A percentile compares a stretch with the other conserved stretches of the same genome.
These are phyloP conservation scores for Corynespora cassiicola DNA, from an alignment of 2,329 filamentous ascomycete species.

Conservation along the genomic window DNA sequence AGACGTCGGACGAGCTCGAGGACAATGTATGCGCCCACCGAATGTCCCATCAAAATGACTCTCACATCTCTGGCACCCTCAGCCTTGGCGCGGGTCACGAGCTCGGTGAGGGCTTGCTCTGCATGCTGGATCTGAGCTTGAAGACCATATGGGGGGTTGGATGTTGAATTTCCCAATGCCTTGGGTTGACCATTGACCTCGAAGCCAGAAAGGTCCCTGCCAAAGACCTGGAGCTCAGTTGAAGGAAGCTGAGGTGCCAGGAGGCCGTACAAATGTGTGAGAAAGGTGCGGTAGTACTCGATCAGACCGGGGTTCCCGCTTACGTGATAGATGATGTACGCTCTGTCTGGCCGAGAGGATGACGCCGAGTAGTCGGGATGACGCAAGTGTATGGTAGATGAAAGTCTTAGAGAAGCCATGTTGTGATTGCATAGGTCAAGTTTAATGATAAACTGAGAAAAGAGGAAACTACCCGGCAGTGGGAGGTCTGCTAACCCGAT, in stretches of 20 bases:
- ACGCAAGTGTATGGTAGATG: background rate
- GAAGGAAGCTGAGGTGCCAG: slow-evolving; percentile 50
- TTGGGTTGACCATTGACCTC: slow-evolving; percentile 38
- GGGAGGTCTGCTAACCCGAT: no score
- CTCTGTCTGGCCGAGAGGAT: no score
- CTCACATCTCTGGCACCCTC: slow-evolving; percentile 33
- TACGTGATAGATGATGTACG: slow-evolving; percentile 72
- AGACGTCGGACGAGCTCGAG: slow-evolving; percentile 49
- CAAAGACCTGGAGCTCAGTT: slow-evolving; percentile 46
- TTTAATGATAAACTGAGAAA: no score
- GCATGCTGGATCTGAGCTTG: slow-evolving; percentile 59
- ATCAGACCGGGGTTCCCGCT: slow-evolving; percentile 80
- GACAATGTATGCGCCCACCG: slow-evolving; percentile 54
- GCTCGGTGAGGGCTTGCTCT: slow-evolving; percentile 49
- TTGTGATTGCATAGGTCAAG: no score
- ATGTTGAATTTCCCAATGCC: slow-evolving; percentile 16
- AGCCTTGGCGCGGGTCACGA: slow-evolving; percentile 39
- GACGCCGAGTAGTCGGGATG: no score
- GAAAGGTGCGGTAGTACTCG: slow-evolving; percentile 74
- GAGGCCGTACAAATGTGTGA: slow-evolving; percentile 62
- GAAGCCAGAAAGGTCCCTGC: slow-evolving; percentile 52
- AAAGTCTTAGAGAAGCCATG: no score
- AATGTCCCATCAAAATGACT: slow-evolving; percentile 53
- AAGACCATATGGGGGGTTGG: slow-evolving; percentile 48
- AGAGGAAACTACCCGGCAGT: no score